Percentiles rank a stretch among this genome's conserved stretches.
Evolutionary conservation across 2,329 filamentous ascomycete species (phyloP).

Genomic region (Torrubiellomyces zombiae): DNA sequence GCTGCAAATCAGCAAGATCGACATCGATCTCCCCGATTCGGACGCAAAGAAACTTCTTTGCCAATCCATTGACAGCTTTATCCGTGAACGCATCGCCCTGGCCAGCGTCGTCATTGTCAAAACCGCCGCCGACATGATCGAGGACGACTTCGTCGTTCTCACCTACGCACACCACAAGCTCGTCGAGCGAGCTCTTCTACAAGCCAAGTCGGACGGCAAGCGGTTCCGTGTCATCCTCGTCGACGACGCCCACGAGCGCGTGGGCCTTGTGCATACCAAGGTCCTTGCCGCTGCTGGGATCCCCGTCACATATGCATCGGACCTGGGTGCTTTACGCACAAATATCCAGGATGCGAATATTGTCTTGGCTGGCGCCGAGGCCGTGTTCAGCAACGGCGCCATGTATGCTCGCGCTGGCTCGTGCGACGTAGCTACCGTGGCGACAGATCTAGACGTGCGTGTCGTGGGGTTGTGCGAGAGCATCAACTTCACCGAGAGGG

Average conservation of each 20-base stretch:
- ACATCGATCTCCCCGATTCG: slow-evolving; percentile 67
- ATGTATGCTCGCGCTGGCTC: slow-evolving; percentile 82
- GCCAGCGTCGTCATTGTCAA: slow-evolving; percentile 75
- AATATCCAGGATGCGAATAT: slow-evolving; percentile 52
- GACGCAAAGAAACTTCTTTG: slow-evolving; percentile 67
- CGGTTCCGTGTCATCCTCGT: slow-evolving; percentile 72
- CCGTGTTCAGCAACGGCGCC: slow-evolving; percentile 88
- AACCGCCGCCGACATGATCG: slow-evolving; percentile 59
- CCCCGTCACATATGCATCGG: slow-evolving; percentile 64
- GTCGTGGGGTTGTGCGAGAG: slow-evolving; percentile 87
- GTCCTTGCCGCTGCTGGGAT: slow-evolving; percentile 51
- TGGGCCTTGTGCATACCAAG: slow-evolving; percentile 46
- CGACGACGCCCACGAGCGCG: slow-evolving; percentile 45
- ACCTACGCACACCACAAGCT: slow-evolving; percentile 78
- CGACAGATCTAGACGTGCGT: slow-evolving; percentile 56
- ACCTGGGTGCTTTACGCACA: slow-evolving; percentile 57
- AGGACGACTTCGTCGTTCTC: slow-evolving; percentile 64
- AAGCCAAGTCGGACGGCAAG: slow-evolving; percentile 53
- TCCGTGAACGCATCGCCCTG: slow-evolving; percentile 75
- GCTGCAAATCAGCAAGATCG: slow-evolving; percentile 76
- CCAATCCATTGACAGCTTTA: slow-evolving; percentile 73
- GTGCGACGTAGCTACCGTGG: slow-evolving; percentile 70
- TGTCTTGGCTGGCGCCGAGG: slow-evolving; percentile 77
- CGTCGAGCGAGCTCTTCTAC: slow-evolving; percentile 65
- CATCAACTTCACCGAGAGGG: slow-evolving; percentile 77